These are phyloP conservation scores for Penicillium silybi DNA, from an alignment of 495 filamentous ascomycete species.

Conservation along the genomic window DNA sequence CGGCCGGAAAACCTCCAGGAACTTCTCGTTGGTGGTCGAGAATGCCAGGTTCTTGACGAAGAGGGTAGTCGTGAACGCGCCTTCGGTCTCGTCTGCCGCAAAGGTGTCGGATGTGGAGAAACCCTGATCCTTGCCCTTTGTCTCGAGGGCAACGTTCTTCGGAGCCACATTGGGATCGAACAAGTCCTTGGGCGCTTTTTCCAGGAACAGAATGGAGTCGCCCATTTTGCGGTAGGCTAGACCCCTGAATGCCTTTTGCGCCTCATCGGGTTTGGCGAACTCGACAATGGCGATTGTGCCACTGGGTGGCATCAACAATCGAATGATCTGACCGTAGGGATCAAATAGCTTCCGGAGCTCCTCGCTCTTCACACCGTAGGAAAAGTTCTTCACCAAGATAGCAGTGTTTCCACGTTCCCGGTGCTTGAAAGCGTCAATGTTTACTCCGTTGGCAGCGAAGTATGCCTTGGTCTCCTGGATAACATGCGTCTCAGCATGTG, in stretches of 20 bases:
- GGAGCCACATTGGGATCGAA: slow-evolving; percentile 49
- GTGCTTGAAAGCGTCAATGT: slow-evolving; percentile 84
- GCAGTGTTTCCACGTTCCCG: slow-evolving; percentile 77
- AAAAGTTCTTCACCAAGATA: slow-evolving; percentile 94
- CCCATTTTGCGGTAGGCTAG: slow-evolving; percentile 88
- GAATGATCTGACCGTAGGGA: slow-evolving; percentile 60
- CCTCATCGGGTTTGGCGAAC: slow-evolving; percentile 71
- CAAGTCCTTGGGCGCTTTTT: slow-evolving; percentile 84
- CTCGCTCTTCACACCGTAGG: slow-evolving; percentile 64
- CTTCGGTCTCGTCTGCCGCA: slow-evolving; percentile 48
- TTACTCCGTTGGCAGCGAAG: slow-evolving; percentile 80
- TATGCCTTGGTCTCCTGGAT: slow-evolving; percentile 95
- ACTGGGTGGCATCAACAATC: slow-evolving; percentile 84
- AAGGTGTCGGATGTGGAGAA: slow-evolving; percentile 55
- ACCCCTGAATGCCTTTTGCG: slow-evolving; percentile 72
- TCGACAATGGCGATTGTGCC: slow-evolving; percentile 92
- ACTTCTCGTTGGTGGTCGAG: slow-evolving; percentile 68
- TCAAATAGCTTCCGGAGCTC: slow-evolving; percentile 52
- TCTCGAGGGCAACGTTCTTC: slow-evolving; percentile 24
- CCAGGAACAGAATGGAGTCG: slow-evolving; percentile 85
- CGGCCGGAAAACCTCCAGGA: slow-evolving; percentile 70
- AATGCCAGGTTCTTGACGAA: slow-evolving; percentile 95
- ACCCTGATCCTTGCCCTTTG: slow-evolving; percentile 41
- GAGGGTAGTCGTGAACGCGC: slow-evolving; percentile 67
- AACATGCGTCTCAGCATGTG: slow-evolving; percentile 90